phyloP scores from a whole-genome alignment of 2,329 filamentous ascomycete genomes.

The Penicillium sp. region DNA sequence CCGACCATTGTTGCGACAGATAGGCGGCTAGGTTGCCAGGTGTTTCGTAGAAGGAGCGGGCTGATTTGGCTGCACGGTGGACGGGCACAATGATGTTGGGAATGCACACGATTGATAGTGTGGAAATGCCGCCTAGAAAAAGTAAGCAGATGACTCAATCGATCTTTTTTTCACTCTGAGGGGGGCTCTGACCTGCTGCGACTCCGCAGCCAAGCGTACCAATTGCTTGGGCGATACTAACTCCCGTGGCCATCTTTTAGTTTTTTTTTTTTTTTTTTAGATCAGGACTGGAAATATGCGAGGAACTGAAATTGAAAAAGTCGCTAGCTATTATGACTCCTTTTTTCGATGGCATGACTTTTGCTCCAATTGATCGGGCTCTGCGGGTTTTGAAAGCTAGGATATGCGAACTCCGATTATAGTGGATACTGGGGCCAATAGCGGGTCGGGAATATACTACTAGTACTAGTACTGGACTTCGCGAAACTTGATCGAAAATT shows the following conservation, averaged over 20 bases:
- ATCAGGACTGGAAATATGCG: too few relatives aligned
- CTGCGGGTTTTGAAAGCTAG: not conserved
- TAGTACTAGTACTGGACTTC: too few relatives aligned
- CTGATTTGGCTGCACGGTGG: not conserved
- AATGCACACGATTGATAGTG: constrained; percentile 22
- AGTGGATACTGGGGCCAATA: not conserved
- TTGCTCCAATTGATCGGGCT: not conserved
- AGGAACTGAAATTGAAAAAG: too few relatives aligned
- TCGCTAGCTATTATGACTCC: too few relatives aligned
- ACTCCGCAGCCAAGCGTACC: constrained; percentile 12
- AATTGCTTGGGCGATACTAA: constrained; percentile 15
- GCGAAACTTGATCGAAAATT: too few relatives aligned
- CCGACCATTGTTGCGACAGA: constrained; percentile 33
- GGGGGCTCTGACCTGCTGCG: constrained; percentile 6
- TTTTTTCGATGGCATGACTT: too few relatives aligned
- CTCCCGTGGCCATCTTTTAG: constrained; percentile 5
- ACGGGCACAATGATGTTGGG: constrained; percentile 22
- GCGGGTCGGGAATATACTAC: too few relatives aligned
- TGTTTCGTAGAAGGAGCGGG: not conserved
- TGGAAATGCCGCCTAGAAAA: constrained; percentile 11
- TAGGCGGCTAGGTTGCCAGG: constrained; percentile 22
- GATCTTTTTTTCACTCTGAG: not conserved
- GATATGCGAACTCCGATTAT: not conserved
- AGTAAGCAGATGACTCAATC: not conserved
- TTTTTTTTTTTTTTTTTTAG: not conserved